Evolutionary conservation across 2,329 filamentous ascomycete genomes (phyloP).

Genomic region (Aureobasidium musti): DNA sequence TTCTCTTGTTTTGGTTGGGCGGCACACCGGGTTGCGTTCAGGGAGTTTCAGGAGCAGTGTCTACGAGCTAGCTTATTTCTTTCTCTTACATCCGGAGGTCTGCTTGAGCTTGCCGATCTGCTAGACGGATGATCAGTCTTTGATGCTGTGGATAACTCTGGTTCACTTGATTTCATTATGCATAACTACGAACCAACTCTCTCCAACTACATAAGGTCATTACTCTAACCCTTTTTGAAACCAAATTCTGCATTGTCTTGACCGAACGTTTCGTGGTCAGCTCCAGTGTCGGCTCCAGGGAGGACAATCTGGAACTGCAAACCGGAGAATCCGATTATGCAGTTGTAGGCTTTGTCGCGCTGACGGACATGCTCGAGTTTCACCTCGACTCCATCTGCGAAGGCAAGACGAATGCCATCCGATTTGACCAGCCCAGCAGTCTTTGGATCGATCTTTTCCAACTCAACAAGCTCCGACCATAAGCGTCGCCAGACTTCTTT

Average conservation of each 20-base stretch:
- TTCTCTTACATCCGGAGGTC: neutral
- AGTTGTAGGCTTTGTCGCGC: constrained; percentile 44
- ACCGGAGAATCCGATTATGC: constrained; percentile 43
- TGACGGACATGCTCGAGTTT: constrained; percentile 38
- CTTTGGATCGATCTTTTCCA: constrained; percentile 35
- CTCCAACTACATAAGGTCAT: neutral
- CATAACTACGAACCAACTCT: neutral
- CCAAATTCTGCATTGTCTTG: neutral
- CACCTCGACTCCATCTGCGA: constrained; percentile 26
- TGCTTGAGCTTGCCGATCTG: neutral
- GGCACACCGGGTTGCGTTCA: neutral
- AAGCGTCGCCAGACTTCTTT: constrained; percentile 36
- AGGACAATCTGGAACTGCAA: constrained; percentile 41
- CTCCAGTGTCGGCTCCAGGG: neutral
- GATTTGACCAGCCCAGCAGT: constrained; percentile 24
- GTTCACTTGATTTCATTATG: neutral
- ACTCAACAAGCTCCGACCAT: constrained; percentile 37
- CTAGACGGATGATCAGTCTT: neutral
- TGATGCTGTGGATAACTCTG: neutral
- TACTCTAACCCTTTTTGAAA: neutral
- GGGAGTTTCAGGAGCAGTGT: neutral
- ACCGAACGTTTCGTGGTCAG: neutral
- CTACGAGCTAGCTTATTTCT: neutral
- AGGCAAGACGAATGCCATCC: constrained; percentile 19
- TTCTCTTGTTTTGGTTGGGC: neutral